A percentile compares a stretch with the other conserved stretches of the same genome.
Evolutionary conservation across 352 stramenopile species (phyloP).

Genomic region (Globisporangium solare): DNA sequence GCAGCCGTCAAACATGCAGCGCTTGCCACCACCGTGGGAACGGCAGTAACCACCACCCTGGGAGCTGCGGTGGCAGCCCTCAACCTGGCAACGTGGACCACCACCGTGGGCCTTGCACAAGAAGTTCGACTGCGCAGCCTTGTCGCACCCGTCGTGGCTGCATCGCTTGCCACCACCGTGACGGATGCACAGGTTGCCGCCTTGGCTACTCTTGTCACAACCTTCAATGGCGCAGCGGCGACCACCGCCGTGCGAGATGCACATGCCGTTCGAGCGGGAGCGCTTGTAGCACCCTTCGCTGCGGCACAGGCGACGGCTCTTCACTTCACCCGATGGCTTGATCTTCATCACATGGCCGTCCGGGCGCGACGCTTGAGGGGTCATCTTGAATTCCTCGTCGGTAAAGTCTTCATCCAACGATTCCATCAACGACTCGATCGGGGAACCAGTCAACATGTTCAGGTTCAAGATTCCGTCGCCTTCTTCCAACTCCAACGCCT

Average conservation of each 20-base stretch:
- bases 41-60: conserved; percentile 81
- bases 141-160: conserved; percentile 69
- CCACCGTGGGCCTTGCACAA: conserved; percentile 86
- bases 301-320: conserved; percentile 69
- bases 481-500: conserved; percentile 30
- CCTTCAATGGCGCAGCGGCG: conserved; percentile 70
- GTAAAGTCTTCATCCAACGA: conserved; percentile 66
- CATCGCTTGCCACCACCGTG: conserved; percentile 84
- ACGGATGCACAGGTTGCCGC: conserved; percentile 81
- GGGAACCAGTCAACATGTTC: conserved; percentile 58
- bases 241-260: conserved; percentile 81
- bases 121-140: conserved; percentile 80
- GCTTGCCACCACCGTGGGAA: conserved; percentile 84
- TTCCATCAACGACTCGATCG: conserved; percentile 70
- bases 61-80: conserved; percentile 61
- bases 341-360: conserved; percentile 23
- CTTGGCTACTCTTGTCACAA: conserved; percentile 80
- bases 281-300: conserved; percentile 82
- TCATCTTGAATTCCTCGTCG: conserved; percentile 69
- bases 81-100: conserved; percentile 70
- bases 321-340: conserved; percentile 32
- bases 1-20: conserved; percentile 79
- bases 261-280: conserved; percentile 80
- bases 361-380: conserved; percentile 18
- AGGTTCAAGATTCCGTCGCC: conserved; percentile 77